Evolutionary conservation across 805 yeast species (phyloP), one percentile per base, ranked within the genome.

Genomic region (Komagataella phaffii): DNA sequence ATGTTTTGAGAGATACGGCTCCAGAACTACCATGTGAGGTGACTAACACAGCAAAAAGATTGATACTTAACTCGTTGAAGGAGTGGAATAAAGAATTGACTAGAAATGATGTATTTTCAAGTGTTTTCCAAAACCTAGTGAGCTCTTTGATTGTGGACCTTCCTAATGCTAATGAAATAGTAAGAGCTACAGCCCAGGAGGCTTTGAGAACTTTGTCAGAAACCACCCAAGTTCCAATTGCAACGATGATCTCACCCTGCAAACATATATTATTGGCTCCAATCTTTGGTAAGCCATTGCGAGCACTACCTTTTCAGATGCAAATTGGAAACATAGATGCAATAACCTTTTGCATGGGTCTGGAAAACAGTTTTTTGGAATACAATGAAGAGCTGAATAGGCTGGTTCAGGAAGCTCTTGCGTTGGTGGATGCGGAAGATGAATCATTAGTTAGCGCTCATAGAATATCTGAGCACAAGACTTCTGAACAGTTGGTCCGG

Each of bases 241-340:
- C 91, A 1, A 77, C 81, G 1, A 77, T 95, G 58, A 81, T 95
- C 65, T 79, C 81, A 3, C 90, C 91, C 17, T 90, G 95, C 51
- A 88, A 89, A 59, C 83, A 80, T 49, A 79, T 90, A 23, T 70
- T 95, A 24, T 68, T 93, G 48, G 86, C 95, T 0, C 98, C 99
- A 6, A 93, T 93, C 19, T 95, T 93, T 71, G 96, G 96, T 3
- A 93, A 93, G 62, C 99, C 99, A 0, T 68, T 93, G 53, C 75
- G 99, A 56, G 99, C 99, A 0, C 73, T 93, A 55, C 99, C 99
- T 0, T 93, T 95, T 69, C 93, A 96, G 3, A 93, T 91, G 96
- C 99, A 95, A 68, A 93, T 93, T 52, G 99, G 99, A 44, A 90
- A 93, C 64, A 90, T 93, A 55, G 98, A 93, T 65, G 98, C 98